A percentile compares a stretch with the other conserved stretches of the same genome.
Evolutionary conservation across 2,329 filamentous ascomycete species (phyloP).

Genomic region (Chalaropsis ovoidea): DNA sequence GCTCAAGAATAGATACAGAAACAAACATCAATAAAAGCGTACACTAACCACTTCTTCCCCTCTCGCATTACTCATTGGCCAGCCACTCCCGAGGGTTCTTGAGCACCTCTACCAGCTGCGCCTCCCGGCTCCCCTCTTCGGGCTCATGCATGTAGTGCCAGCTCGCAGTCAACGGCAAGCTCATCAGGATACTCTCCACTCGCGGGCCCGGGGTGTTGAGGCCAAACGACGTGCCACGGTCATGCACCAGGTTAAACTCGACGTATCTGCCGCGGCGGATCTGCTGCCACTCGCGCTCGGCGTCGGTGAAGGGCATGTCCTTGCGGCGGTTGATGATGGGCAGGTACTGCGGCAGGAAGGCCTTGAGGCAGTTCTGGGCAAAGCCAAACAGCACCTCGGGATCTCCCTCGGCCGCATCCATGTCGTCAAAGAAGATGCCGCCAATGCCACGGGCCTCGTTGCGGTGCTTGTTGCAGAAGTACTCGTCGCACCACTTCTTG

Average conservation of each 20-base stretch:
- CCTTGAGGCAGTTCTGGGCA: conserved; percentile 69
- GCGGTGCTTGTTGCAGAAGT: conserved; percentile 90
- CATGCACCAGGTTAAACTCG: conserved; percentile 96
- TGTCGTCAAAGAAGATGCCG: conserved; percentile 97
- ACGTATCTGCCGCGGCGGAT: conserved; percentile 89
- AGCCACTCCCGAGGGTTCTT: conserved; percentile 58
- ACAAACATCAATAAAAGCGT: background rate
- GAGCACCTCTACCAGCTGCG: conserved; percentile 64
- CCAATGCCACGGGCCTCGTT: conserved; percentile 78
- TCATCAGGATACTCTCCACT: conserved; percentile 97
- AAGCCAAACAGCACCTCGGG: conserved; percentile 86
- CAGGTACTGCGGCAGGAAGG: conserved; percentile 83
- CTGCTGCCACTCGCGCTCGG: conserved; percentile 95
- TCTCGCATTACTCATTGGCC: conserved; percentile 30
- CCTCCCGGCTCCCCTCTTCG: conserved; percentile 64
- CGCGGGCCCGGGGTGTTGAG: conserved; percentile 83
- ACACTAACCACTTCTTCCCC: background rate
- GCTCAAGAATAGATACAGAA: background rate
- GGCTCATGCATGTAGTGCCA: conserved; percentile 96
- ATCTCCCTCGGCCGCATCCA: conserved; percentile 77
- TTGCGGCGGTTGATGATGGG: conserved; percentile 82
- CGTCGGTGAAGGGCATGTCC: conserved; percentile 77
- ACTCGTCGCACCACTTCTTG: conserved; percentile 97
- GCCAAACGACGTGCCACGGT: conserved; percentile 88
- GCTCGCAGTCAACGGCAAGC: conserved; percentile 77